Evolutionary conservation across 306 rosid species (phyloP), one percentile per base, ranked within the genome.

Genomic region (Quercus alba): DNA sequence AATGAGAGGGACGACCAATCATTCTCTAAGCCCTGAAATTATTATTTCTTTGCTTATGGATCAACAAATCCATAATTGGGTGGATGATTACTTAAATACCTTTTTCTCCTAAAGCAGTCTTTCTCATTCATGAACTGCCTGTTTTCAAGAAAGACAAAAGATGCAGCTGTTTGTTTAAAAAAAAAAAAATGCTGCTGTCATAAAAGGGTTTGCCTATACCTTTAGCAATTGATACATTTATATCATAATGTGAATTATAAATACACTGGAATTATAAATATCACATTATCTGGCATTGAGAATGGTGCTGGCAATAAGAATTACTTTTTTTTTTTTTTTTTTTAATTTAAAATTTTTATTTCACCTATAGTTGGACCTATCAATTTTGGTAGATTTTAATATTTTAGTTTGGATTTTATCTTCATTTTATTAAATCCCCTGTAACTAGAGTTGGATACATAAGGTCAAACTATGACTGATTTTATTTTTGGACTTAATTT

Each of bases 1-100:
- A 88, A 66, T 93, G 91, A 91, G 69, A 26, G 59, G 77, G 85
- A 83, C 75, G 76, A 38, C 33, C 78, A 61, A 49, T 63, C 69
- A 44, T 75, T 73, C 21, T 54, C 35, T 75, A 75, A 72, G 70
- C 68, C 72, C 69, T 35, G 75, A 79, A 80, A 31, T 75, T 80
- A 77, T 59, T 31, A 44, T 78, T 57, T 79, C 69, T 56, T 23
- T 78, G 86, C 64, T 72, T 67, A 70, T 61, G 75, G 63, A 67
- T 81, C 75, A 82, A 56, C 67, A 79, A 55, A 55, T 30, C 62
- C 31, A 30, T 72, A 26, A 73, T 67, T 28, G 66, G 77, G 52
- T 61, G 76, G 62, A 81, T n/a, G 72, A 80, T 44, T 52, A 66
- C 56, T 59, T 72, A 67, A 21, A 46, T 20, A 55, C 70, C 81